These are phyloP conservation scores for Fusarium sp. DNA, from an alignment of 2,329 filamentous ascomycete species.

Conservation along the genomic window DNA sequence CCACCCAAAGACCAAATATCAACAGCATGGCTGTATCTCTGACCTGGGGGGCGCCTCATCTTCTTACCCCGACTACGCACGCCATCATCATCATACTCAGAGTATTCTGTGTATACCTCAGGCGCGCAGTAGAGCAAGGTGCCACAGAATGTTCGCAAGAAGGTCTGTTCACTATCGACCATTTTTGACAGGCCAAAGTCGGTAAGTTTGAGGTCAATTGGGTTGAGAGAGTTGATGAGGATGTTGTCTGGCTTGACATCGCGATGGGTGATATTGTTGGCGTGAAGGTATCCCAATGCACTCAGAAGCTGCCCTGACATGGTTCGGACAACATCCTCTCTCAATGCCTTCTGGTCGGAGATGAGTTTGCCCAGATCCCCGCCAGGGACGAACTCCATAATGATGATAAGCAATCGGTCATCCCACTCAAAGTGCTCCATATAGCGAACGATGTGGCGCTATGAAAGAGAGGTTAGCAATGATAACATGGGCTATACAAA, in stretches of 20 bases:
- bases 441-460: constrained; percentile 92
- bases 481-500: background rate
- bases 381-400: constrained; percentile 91
- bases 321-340: constrained; percentile 75
- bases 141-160: constrained; percentile 95
- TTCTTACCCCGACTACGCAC: constrained; percentile 73
- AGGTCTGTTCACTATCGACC: constrained; percentile 89
- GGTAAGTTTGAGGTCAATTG: constrained; percentile 88
- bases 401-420: constrained; percentile 89
- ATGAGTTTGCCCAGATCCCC: constrained; percentile 88
- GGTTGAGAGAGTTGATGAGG: constrained; percentile 78
- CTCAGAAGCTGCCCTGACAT: constrained; percentile 83
- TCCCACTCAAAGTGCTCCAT: constrained; percentile 89
- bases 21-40: constrained; percentile 89
- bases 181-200: constrained; percentile 98
- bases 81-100: constrained; percentile 77
- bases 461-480: constrained; percentile 26
- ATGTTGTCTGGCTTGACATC: constrained; percentile 99
- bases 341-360: constrained; percentile 69
- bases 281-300: constrained; percentile 88
- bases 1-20: constrained; percentile 98
- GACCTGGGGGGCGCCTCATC: constrained; percentile 68
- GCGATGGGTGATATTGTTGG: constrained; percentile 92
- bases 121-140: constrained; percentile 96
- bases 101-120: constrained; percentile 87